These are phyloP conservation scores for Hypomyces perniciosus DNA, from an alignment of 2,329 filamentous ascomycete species.

Conservation along the genomic window DNA sequence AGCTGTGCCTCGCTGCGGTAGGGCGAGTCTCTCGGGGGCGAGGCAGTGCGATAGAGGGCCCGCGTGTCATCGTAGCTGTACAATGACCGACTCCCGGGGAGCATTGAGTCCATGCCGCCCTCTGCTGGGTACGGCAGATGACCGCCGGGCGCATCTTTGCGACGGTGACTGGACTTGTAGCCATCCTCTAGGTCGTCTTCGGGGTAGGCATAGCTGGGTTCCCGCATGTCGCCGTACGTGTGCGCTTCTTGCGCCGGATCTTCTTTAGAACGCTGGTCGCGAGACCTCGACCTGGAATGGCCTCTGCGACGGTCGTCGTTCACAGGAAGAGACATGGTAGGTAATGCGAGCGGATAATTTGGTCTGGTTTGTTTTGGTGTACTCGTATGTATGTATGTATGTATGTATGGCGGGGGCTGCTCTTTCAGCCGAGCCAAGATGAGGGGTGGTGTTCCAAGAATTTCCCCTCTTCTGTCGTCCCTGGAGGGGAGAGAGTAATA, in stretches of 20 bases:
- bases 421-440: background rate
- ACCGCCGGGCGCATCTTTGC: slow-evolving; percentile 28
- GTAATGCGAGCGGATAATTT: background rate
- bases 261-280: slow-evolving; percentile 28
- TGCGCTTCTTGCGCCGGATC: slow-evolving; percentile 25
- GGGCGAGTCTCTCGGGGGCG: slow-evolving; percentile 30
- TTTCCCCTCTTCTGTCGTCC: too few species aligned
- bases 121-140: slow-evolving; percentile 35
- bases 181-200: slow-evolving; percentile 37
- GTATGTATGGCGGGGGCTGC: too few species aligned
- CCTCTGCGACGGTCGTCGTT: slow-evolving; percentile 39
- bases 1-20: slow-evolving; percentile 27
- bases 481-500: too few species aligned
- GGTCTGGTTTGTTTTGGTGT: too few species aligned
- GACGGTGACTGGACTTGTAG: slow-evolving; percentile 25
- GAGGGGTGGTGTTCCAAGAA: background rate
- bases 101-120: slow-evolving; percentile 30
- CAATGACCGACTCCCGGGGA: slow-evolving; percentile 30
- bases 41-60: slow-evolving; percentile 29
- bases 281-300: slow-evolving; percentile 43
- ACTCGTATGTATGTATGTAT: too few species aligned
- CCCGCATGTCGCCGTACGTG: slow-evolving; percentile 34
- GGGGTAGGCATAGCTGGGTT: slow-evolving; percentile 36
- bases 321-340: slow-evolving; percentile 46
- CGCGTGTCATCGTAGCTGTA: slow-evolving; percentile 36